phyloP scores from a whole-genome alignment of 768 basidiomycete species.

The Lactarius hengduanensis region DNA sequence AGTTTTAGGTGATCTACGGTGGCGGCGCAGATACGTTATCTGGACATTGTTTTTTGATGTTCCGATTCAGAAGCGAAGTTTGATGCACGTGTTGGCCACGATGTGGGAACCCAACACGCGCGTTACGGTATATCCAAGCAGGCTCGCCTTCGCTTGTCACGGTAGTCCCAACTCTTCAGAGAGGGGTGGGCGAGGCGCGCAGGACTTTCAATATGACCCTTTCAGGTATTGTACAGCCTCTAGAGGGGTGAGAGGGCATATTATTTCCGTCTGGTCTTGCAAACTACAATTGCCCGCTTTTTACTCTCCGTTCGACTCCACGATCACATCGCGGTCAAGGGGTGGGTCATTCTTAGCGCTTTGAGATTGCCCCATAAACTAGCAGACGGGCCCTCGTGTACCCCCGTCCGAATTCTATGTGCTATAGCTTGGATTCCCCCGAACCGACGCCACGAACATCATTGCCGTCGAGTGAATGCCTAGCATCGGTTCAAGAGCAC shows the following conservation, averaged over 20 bases:
- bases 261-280: background rate
- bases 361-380: background rate
- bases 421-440: background rate
- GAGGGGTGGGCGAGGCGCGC: no score
- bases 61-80: no score
- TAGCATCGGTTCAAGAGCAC: background rate
- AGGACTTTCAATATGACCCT: background rate
- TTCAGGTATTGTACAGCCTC: background rate
- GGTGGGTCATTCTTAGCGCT: background rate
- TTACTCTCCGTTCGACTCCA: background rate
- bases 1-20: no score
- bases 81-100: no score
- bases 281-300: background rate
- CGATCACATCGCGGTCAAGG: background rate
- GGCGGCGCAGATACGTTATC: no score
- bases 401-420: background rate
- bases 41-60: no score
- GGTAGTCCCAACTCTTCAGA: background rate
- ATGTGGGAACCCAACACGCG: no score
- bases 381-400: background rate
- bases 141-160: no score
- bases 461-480: background rate
- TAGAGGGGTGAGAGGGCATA: background rate
- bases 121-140: no score
- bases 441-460: background rate